Percentiles rank a stretch among this genome's conserved stretches.
phyloP scores from a whole-genome alignment of 805 yeast genomes.

The Schwanniomyces yamadae region DNA sequence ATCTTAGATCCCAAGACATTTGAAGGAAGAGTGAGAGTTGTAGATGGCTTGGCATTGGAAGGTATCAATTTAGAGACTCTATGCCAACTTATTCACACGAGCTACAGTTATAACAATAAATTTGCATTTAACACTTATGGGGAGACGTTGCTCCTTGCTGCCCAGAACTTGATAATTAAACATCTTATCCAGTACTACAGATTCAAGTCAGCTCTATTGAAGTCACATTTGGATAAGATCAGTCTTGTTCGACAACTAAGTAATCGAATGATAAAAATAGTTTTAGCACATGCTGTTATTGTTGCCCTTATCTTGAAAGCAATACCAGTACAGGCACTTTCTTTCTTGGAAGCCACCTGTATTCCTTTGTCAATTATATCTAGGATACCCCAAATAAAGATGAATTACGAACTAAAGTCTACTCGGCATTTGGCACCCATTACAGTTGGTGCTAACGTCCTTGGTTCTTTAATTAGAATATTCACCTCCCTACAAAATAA shows the following conservation, averaged over 20 bases:
- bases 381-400: slow-evolving; percentile 40
- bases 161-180: slow-evolving; percentile 39
- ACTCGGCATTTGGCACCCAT: slow-evolving; percentile 37
- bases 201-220: slow-evolving; percentile 20
- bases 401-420: slow-evolving; percentile 32
- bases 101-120: slow-evolving; percentile 34
- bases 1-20: slow-evolving; percentile 27
- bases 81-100: slow-evolving; percentile 37
- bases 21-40: slow-evolving; percentile 27
- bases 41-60: slow-evolving; percentile 36
- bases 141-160: slow-evolving; percentile 37
- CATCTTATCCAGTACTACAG: slow-evolving; percentile 35
- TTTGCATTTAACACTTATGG: slow-evolving; percentile 41
- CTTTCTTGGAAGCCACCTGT: slow-evolving; percentile 32
- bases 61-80: slow-evolving; percentile 37
- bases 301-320: slow-evolving; percentile 29
- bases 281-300: slow-evolving; percentile 25
- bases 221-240: slow-evolving; percentile 12
- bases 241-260: too few relatives aligned
- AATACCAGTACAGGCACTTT: slow-evolving; percentile 28
- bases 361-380: slow-evolving; percentile 39
- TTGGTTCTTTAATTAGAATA: slow-evolving; percentile 39
- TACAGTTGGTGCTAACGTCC: slow-evolving; percentile 40
- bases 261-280: slow-evolving; percentile 26
- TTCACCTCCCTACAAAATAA: slow-evolving; percentile 37